phyloP scores from a whole-genome alignment of 2,329 filamentous ascomycete species.

The Lasiodiplodia gonubiensis region DNA sequence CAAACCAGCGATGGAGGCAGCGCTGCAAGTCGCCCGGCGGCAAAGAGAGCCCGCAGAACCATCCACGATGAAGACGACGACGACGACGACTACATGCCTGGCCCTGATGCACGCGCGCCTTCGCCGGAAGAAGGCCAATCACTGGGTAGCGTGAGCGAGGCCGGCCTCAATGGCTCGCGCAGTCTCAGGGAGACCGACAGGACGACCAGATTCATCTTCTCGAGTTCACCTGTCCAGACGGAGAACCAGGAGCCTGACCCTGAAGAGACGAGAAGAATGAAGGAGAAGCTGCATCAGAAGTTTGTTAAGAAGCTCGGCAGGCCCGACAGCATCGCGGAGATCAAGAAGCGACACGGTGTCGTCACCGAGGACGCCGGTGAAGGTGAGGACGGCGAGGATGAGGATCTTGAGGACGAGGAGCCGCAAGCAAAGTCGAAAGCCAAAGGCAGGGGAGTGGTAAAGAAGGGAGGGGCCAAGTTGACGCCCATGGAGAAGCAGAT shows the following conservation, averaged over 20 bases:
- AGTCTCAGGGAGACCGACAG: slow-evolving; percentile 50
- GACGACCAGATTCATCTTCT: slow-evolving; percentile 66
- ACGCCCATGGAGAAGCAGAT: slow-evolving; percentile 95
- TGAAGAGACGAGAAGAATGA: slow-evolving; percentile 62
- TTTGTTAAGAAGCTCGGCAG: slow-evolving; percentile 92
- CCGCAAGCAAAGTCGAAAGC: slow-evolving; percentile 51
- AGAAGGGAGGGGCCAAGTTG: slow-evolving; percentile 80
- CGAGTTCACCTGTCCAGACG: slow-evolving; percentile 51
- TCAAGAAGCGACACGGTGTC: slow-evolving; percentile 65
- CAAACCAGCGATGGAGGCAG: slow-evolving; percentile 39
- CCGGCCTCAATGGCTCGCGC: slow-evolving; percentile 38
- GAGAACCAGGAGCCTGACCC: slow-evolving; percentile 52
- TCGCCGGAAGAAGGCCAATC: slow-evolving; percentile 32
- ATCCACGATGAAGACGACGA: slow-evolving; percentile 45
- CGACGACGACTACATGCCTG: slow-evolving; percentile 47
- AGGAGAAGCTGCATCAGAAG: slow-evolving; percentile 75
- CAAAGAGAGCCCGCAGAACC: slow-evolving; percentile 19
- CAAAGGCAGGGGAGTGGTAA: slow-evolving; percentile 60
- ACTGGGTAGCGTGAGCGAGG: slow-evolving; percentile 35
- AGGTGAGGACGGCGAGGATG: slow-evolving; percentile 59
- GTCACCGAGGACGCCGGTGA: slow-evolving; percentile 60
- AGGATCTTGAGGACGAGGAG: slow-evolving; percentile 59
- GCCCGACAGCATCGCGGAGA: slow-evolving; percentile 76
- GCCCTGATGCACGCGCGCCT: slow-evolving; percentile 38
- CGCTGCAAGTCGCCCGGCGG: background rate